These are phyloP conservation scores for Phaffomyces antillensis DNA, from an alignment of 805 yeast species.

Conservation along the genomic window DNA sequence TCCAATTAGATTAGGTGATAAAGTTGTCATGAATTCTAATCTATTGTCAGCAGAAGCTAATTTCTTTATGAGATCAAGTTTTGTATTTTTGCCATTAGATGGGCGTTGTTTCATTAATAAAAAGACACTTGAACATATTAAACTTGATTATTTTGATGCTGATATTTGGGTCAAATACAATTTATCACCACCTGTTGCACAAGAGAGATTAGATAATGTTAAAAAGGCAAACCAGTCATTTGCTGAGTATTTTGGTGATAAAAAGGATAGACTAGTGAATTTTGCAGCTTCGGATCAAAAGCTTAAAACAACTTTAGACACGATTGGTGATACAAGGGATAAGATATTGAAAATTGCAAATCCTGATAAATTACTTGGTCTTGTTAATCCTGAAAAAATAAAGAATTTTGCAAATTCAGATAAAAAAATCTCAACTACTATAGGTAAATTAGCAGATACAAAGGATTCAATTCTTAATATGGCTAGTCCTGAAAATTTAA, in stretches of 20 bases:
- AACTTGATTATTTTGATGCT: constrained; percentile 73
- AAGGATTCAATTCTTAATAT: no score
- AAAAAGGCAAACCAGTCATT: background rate
- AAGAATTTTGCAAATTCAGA: constrained; percentile 1
- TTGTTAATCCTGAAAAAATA: constrained; percentile 3
- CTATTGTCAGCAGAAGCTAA: constrained; percentile 75
- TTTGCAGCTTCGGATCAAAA: no score
- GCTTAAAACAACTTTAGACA: no score
- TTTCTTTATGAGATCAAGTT: constrained; percentile 84
- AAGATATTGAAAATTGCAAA: no score
- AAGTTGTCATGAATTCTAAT: constrained; percentile 65
- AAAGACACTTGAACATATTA: constrained; percentile 47
- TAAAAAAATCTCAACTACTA: no score
- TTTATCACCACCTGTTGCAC: constrained; percentile 63
- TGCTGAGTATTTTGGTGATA: no score
- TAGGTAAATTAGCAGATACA: background rate
- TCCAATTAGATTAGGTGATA: constrained; percentile 77
- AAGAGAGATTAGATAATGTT: constrained; percentile 19
- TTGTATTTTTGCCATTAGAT: constrained; percentile 65
- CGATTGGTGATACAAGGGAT: no score
- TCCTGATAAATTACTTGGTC: no score
- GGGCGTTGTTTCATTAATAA: constrained; percentile 70
- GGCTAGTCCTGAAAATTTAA: no score
- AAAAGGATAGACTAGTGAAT: no score
- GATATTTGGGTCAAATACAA: constrained; percentile 73